Evolutionary conservation across 441 rosid genomes (phyloP).

Genomic region (Adansonia rubrostipa): DNA sequence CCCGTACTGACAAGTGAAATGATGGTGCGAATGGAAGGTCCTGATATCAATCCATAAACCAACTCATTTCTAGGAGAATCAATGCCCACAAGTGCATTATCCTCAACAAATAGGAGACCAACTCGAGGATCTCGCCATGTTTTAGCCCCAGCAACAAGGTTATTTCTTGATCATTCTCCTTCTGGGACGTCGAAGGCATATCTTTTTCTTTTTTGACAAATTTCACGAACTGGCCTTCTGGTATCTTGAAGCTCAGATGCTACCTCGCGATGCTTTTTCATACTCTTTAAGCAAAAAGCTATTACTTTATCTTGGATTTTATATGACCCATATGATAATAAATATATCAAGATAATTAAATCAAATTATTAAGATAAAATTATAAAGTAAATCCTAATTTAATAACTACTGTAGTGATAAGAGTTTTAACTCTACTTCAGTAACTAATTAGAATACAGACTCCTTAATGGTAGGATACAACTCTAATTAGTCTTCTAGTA

Average conservation of each 20-base stretch:
- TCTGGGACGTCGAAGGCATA: not conserved
- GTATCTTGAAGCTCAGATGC: slow-evolving; percentile 2
- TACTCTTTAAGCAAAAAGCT: too few species aligned
- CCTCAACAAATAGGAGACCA: slow-evolving; percentile 11
- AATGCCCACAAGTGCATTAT: slow-evolving; percentile 14
- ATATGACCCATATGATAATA: too few species aligned
- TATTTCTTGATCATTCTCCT: not conserved
- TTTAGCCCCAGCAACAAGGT: too few species aligned
- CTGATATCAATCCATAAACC: not conserved
- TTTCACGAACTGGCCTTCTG: not conserved
- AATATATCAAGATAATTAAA: too few species aligned
- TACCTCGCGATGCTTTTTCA: not conserved
- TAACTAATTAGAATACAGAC: too few species aligned
- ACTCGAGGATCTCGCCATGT: slow-evolving; percentile 8
- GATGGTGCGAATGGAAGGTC: not conserved
- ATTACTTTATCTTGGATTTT: too few species aligned
- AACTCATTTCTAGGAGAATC: slow-evolving; percentile 9
- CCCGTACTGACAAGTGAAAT: slow-evolving; percentile 17
- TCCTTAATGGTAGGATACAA: too few species aligned
- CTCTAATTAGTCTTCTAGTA: too few species aligned
- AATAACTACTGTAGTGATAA: too few species aligned
- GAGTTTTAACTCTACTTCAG: too few species aligned
- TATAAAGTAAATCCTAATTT: too few species aligned
- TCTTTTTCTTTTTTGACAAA: not conserved
- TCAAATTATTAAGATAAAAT: too few species aligned